Percentiles rank a stretch among this genome's conserved stretches.
Conservation (phyloP, 2,329 filamentous ascomycete genomes). For the Penicillium capsulatum region DNA sequence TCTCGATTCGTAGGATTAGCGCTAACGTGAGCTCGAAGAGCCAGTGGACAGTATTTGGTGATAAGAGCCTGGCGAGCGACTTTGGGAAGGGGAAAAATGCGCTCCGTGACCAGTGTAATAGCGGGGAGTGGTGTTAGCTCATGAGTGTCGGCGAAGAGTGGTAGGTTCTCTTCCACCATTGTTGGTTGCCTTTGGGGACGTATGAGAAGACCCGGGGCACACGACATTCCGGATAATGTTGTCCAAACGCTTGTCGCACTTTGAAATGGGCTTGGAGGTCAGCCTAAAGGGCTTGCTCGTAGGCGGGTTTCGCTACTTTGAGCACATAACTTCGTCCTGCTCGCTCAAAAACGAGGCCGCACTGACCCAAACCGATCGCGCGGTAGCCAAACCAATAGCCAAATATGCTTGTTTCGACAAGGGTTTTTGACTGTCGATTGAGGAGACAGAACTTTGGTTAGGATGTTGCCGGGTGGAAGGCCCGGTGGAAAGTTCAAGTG, state of each 20-base stretch:
- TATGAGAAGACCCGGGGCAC: constrained; percentile 10
- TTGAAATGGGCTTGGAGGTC: constrained; percentile 9
- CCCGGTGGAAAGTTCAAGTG: constrained; percentile 3
- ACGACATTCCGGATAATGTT: constrained; percentile 7
- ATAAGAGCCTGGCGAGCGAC: constrained; percentile 19
- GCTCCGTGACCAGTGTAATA: constrained; percentile 16
- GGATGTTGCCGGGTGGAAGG: constrained; percentile 7
- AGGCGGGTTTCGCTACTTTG: constrained; percentile 9
- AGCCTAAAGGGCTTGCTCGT: constrained; percentile 8
- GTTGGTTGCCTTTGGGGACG: constrained; percentile 2
- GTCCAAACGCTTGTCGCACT: constrained; percentile 1
- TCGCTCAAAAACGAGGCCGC: constrained; percentile 11
- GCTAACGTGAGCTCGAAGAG: background rate
- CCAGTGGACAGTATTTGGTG: constrained; percentile 15
- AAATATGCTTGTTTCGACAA: too few species aligned
- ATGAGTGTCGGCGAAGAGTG: constrained; percentile 1
- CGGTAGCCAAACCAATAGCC: constrained; percentile 2
- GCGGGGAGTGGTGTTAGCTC: constrained; percentile 10
- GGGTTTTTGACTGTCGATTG: constrained; percentile 2
- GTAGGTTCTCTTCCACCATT: constrained; percentile 7
- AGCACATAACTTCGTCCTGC: background rate
- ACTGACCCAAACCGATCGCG: constrained; percentile 12
- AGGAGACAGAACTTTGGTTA: constrained; percentile 5
- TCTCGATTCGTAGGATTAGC: constrained; percentile 11
- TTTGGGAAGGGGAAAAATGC: constrained; percentile 20